Evolutionary conservation across 768 basidiomycete species (phyloP).

Genomic region (Mrakia blollopis): DNA sequence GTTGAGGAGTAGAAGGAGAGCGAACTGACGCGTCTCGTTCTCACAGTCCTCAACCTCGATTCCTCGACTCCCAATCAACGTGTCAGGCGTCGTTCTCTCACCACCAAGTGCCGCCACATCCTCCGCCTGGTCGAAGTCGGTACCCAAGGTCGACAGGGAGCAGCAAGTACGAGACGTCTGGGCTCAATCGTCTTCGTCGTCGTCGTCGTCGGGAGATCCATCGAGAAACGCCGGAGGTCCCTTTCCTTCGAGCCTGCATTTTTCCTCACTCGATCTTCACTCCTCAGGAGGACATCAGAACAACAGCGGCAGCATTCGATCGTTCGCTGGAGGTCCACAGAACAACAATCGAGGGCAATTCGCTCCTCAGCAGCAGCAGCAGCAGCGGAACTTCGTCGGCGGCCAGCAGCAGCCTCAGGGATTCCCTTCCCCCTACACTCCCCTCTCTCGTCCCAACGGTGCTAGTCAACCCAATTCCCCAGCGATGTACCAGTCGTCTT

Average conservation of each 20-base stretch:
- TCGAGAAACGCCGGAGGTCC: neutral
- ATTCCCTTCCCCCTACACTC: neutral
- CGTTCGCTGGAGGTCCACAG: neutral
- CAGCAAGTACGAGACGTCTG: slow-evolving; percentile 24
- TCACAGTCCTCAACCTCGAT: slow-evolving; percentile 11
- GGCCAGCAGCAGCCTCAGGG: neutral
- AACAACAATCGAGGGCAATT: neutral
- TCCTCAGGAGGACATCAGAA: neutral
- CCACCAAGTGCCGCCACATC: slow-evolving; percentile 30
- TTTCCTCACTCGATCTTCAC: neutral
- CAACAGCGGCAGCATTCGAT: neutral
- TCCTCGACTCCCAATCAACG: slow-evolving; percentile 1
- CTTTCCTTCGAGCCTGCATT: slow-evolving; percentile 5
- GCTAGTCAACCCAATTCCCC: slow-evolving; percentile 5
- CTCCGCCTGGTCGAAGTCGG: slow-evolving; percentile 29
- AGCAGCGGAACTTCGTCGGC: neutral
- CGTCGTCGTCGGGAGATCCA: neutral
- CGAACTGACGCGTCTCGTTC: neutral
- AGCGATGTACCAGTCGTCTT: neutral
- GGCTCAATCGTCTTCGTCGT: slow-evolving; percentile 11
- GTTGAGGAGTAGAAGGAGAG: neutral
- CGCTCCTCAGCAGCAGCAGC: neutral
- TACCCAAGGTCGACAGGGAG: slow-evolving; percentile 15
- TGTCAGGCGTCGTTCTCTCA: slow-evolving; percentile 15
- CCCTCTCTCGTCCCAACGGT: slow-evolving; percentile 6